Evolutionary conservation across 345 rosid genomes (phyloP).

Genomic region (Turritis glabra): DNA sequence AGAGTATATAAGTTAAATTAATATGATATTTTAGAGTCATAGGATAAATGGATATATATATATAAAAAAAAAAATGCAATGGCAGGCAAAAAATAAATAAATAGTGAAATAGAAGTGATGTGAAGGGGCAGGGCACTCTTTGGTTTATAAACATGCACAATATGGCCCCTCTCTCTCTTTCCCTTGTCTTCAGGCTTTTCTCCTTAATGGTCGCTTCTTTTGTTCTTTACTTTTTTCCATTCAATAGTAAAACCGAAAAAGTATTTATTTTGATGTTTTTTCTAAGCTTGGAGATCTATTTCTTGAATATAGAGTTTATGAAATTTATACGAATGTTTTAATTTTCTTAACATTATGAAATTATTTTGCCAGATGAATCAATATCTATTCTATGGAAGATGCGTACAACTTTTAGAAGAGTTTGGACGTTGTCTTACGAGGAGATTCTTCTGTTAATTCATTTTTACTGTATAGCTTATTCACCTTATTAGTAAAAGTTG

Average conservation of each 20-base stretch:
- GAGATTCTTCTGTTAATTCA: not conserved
- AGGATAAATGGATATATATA: not conserved
- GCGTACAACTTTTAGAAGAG: too few relatives aligned
- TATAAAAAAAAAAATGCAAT: not conserved
- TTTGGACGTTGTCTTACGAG: not conserved
- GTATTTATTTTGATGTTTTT: too few relatives aligned
- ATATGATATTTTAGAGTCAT: not conserved
- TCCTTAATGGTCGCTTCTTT: slow-evolving; percentile 34
- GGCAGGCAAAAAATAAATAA: not conserved
- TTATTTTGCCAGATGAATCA: not conserved
- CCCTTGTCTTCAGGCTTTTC: slow-evolving; percentile 42
- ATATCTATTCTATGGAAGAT: not conserved
- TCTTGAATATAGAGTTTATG: not conserved
- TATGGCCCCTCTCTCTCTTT: slow-evolving; percentile 33
- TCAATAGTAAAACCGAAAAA: not conserved
- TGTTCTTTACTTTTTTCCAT: slow-evolving; percentile 18
- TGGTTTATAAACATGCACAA: slow-evolving; percentile 9
- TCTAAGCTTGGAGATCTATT: not conserved
- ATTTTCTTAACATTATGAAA: too few relatives aligned
- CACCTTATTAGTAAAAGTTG: not conserved
- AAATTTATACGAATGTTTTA: too few relatives aligned
- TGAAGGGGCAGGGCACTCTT: slow-evolving; percentile 34
- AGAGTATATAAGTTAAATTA: not conserved
- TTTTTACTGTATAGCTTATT: not conserved
- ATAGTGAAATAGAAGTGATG: slow-evolving; percentile 26